Percentiles rank a stretch among this genome's conserved stretches.
Evolutionary conservation across 2,329 filamentous ascomycete species (phyloP).

Genomic region (Colletotrichum higginsianum): DNA sequence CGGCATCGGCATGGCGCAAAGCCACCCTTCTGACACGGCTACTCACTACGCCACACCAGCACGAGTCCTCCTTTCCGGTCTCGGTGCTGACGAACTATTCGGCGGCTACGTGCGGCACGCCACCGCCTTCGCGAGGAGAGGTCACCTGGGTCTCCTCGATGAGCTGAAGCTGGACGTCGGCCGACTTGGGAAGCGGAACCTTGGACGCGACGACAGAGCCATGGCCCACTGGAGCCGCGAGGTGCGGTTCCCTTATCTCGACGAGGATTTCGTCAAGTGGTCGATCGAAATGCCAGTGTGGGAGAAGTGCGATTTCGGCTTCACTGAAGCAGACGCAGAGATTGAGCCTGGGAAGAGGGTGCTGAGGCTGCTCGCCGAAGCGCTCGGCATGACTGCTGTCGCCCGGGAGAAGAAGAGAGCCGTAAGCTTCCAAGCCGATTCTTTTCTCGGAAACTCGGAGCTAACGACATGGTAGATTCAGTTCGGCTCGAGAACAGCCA

Average conservation of each 20-base stretch:
- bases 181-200: constrained; percentile 91
- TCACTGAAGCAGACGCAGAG: constrained; percentile 45
- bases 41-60: constrained; percentile 76
- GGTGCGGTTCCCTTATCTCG: constrained; percentile 90
- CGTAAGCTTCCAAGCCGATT: constrained; percentile 61
- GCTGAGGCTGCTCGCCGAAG: constrained; percentile 81
- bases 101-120: constrained; percentile 91
- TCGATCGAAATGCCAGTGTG: constrained; percentile 81
- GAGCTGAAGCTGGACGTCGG: constrained; percentile 90
- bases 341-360: constrained; percentile 87
- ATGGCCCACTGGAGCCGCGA: constrained; percentile 93
- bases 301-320: constrained; percentile 87
- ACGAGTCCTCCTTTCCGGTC: constrained; percentile 88
- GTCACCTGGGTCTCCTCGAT: constrained; percentile 80
- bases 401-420: constrained; percentile 94
- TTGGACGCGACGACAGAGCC: constrained; percentile 93
- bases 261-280: constrained; percentile 88
- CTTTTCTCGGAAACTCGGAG: accelerated
- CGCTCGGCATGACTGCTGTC: constrained; percentile 79
- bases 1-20: constrained; percentile 70
- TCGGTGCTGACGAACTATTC: constrained; percentile 97
- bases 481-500: constrained; percentile 86
- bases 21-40: constrained; percentile 45
- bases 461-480: constrained; percentile 72
- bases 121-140: constrained; percentile 78